phyloP scores from a whole-genome alignment of 2,329 filamentous ascomycete species.

The Xylariomycetidae sp. region DNA sequence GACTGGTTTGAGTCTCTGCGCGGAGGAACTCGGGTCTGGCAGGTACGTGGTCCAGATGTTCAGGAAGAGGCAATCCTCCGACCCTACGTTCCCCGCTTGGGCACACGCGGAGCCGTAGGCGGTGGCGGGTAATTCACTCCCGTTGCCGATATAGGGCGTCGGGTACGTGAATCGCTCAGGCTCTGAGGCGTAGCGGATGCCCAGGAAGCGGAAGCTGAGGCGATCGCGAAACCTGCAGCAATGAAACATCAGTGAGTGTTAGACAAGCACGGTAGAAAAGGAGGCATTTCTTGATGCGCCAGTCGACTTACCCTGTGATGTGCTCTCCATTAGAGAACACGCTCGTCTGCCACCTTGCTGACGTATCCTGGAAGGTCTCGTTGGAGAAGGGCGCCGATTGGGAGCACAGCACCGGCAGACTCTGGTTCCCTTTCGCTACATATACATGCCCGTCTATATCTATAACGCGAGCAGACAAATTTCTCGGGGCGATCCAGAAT shows the following conservation, averaged over 20 bases:
- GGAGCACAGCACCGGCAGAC: constrained; percentile 35
- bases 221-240: constrained; percentile 19
- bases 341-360: constrained; percentile 31
- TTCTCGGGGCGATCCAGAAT: constrained; percentile 32
- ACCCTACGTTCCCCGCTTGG: constrained; percentile 29
- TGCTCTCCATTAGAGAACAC: constrained; percentile 35
- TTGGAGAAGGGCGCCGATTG: constrained; percentile 39
- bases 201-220: constrained; percentile 43
- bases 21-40: constrained; percentile 21
- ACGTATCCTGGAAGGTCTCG: constrained; percentile 25
- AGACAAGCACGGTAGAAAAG: background rate
- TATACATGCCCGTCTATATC: constrained; percentile 21
- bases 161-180: constrained; percentile 43
- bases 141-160: constrained; percentile 30
- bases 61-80: constrained; percentile 44
- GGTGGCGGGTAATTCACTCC: constrained; percentile 28
- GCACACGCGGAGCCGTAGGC: constrained; percentile 34
- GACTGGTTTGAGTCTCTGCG: constrained; percentile 29
- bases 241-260: too few relatives aligned
- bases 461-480: constrained; percentile 19
- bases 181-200: constrained; percentile 40
- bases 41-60: constrained; percentile 41
- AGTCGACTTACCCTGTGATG: constrained; percentile 27
- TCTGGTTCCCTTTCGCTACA: constrained; percentile 6
- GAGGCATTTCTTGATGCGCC: background rate